These are phyloP conservation scores for Cucumis cinereus DNA, from an alignment of 306 rosid species.

Conservation along the genomic window DNA sequence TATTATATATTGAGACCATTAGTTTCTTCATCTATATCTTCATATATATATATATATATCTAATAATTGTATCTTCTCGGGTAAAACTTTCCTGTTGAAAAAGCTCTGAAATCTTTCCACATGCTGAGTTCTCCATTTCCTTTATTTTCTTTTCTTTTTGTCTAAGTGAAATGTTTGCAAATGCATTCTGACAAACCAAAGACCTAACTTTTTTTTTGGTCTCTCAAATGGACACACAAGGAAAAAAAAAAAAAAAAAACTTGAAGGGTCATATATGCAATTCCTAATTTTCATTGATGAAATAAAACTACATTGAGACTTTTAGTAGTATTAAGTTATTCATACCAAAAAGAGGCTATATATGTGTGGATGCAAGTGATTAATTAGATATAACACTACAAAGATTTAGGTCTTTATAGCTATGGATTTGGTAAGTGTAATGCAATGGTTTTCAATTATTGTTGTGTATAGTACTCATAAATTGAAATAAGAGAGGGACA, in stretches of 20 bases:
- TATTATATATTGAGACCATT: background rate
- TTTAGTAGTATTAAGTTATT: background rate
- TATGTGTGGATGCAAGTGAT: background rate
- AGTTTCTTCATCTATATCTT: background rate
- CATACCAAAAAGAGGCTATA: background rate
- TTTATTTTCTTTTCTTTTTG: background rate
- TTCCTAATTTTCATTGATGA: background rate
- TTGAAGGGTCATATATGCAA: background rate
- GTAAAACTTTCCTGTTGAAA: background rate
- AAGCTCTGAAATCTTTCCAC: background rate
- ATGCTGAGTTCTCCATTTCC: background rate
- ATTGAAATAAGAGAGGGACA: background rate
- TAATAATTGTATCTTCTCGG: background rate
- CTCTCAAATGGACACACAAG: slow-evolving; percentile 22
- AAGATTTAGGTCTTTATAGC: background rate
- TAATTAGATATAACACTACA: background rate
- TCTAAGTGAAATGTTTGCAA: slow-evolving; percentile 16
- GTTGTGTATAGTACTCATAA: no score
- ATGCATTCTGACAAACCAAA: slow-evolving; percentile 29
- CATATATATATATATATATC: background rate
- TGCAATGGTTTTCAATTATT: no score
- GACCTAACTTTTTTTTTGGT: slow-evolving; percentile 6
- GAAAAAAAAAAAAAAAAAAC: background rate
- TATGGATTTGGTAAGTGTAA: no score
- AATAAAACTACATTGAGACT: background rate